Conservation (phyloP, 1,284 basidiomycete genomes). For the Omphalotus olearius region DNA sequence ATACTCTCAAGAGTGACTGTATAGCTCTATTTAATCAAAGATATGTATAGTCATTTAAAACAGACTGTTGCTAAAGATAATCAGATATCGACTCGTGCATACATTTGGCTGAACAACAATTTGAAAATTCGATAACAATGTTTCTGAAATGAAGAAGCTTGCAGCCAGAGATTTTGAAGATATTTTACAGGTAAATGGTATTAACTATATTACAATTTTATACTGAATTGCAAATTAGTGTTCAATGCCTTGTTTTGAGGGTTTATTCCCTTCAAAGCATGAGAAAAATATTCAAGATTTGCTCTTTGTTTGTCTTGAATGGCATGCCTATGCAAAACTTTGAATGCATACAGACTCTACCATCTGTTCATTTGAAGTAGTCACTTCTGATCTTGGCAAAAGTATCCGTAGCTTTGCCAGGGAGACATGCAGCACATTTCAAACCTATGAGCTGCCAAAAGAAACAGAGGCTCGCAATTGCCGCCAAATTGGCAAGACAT, state of each 20-base stretch:
- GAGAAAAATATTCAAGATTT: constrained; percentile 11
- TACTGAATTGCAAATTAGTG: constrained; percentile 15
- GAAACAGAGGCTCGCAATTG: neutral
- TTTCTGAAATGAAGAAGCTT: constrained; percentile 19
- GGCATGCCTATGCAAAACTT: constrained; percentile 23
- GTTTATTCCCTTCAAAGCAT: constrained; percentile 16
- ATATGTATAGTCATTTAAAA: neutral
- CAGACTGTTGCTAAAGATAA: neutral
- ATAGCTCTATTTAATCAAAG: constrained; percentile 11
- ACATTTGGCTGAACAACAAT: constrained; percentile 19
- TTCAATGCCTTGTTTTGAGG: constrained; percentile 22
- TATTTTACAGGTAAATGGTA: constrained; percentile 18
- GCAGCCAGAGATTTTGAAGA: constrained; percentile 22
- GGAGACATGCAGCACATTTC: neutral
- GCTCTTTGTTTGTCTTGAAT: constrained; percentile 11
- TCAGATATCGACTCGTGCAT: constrained; percentile 5
- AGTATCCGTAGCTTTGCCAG: constrained; percentile 4
- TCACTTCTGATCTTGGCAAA: constrained; percentile 6
- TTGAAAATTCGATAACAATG: constrained; percentile 14
- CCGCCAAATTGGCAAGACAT: neutral
- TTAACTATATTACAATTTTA: neutral
- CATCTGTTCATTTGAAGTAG: neutral
- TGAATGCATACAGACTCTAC: constrained; percentile 17
- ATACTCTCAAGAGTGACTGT: constrained; percentile 1
- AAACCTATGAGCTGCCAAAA: constrained; percentile 8